Percentiles rank a stretch among this genome's conserved stretches.
Conservation (phyloP, 106 monocot genomes). For the Dioscorea zingiberensis region DNA sequence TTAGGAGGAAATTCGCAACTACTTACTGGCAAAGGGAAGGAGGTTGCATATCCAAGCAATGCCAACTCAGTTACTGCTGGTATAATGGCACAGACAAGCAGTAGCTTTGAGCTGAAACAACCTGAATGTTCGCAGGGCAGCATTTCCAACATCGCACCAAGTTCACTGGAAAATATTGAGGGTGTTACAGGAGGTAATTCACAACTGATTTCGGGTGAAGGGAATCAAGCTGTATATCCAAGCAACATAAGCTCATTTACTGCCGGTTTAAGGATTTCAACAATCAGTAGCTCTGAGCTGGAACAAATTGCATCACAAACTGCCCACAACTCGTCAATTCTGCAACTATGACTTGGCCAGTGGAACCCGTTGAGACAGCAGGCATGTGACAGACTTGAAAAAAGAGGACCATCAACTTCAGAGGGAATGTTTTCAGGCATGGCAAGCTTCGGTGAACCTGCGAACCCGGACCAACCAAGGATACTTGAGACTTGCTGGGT, state of each 20-base stretch:
- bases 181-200: neutral
- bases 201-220: neutral
- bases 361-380: neutral
- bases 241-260: neutral
- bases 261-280: neutral
- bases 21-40: no score
- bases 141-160: neutral
- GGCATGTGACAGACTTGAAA: neutral
- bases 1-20: no score
- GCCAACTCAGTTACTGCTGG: no score
- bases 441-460: no score
- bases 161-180: neutral
- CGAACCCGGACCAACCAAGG: no score
- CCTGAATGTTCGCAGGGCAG: no score
- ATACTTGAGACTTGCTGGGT: no score
- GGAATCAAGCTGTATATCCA: neutral
- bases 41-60: no score
- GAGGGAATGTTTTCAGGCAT: no score
- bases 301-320: neutral
- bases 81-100: no score
- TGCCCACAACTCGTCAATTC: neutral
- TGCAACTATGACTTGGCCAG: neutral
- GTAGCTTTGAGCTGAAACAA: no score
- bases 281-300: neutral
- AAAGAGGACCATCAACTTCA: no score